Conservation (phyloP, 1,284 basidiomycete species). For the Porogramme epimiltina region DNA sequence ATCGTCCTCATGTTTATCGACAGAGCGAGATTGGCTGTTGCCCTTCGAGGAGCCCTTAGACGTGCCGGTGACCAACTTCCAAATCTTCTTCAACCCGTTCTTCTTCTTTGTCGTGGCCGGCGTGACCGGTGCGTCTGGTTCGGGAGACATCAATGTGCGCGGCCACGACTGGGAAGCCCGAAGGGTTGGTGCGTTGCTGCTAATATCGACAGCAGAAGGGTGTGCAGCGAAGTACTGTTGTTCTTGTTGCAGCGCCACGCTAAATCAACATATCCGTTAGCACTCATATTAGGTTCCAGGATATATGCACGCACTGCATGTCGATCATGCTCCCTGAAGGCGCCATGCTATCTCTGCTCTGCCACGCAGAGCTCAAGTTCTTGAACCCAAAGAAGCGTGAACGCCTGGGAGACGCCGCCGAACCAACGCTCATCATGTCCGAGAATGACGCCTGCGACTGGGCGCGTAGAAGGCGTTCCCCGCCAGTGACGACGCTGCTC, state of each 20-base stretch:
- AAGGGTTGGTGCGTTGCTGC: conserved; percentile 38
- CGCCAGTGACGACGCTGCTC: conserved; percentile 63
- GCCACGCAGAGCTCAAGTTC: conserved; percentile 75
- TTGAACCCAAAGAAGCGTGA: conserved; percentile 83
- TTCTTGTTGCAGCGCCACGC: conserved; percentile 76
- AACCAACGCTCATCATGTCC: conserved; percentile 71
- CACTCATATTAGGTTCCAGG: conserved; percentile 3
- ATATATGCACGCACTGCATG: conserved; percentile 77
- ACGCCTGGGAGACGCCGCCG: conserved; percentile 62
- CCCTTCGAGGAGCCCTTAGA: conserved; percentile 41
- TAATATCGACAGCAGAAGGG: conserved; percentile 24
- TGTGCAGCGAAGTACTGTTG: conserved; percentile 38
- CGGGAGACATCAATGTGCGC: conserved; percentile 28
- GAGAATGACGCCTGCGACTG: conserved; percentile 79
- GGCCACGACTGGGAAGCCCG: conserved; percentile 61
- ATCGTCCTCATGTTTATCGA: conserved; percentile 62
- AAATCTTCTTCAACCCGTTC: conserved; percentile 81
- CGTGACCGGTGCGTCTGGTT: conserved; percentile 33
- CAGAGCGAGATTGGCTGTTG: conserved; percentile 39
- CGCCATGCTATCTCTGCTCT: conserved; percentile 77
- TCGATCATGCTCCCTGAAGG: conserved; percentile 88
- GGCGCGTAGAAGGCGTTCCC: conserved; percentile 59
- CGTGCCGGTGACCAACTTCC: conserved; percentile 73
- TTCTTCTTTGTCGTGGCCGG: conserved; percentile 65
- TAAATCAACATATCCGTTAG: conserved; percentile 30